Conservation (phyloP, 1,284 basidiomycete genomes). For the Austroboletus novae-zelandiae region DNA sequence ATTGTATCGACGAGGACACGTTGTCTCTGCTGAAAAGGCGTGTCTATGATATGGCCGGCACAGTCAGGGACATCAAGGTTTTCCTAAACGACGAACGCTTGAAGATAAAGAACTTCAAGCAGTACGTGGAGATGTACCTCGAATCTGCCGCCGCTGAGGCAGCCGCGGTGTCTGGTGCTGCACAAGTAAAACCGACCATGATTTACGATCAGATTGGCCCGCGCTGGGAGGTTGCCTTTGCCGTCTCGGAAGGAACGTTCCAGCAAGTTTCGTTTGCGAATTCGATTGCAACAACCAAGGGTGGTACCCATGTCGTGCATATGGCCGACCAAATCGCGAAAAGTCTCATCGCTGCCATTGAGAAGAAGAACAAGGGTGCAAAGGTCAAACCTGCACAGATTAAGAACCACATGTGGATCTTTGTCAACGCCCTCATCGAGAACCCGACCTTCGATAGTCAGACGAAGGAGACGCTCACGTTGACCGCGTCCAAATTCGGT, state of each 20-base stretch:
- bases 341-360: slow-evolving; percentile 74
- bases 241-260: slow-evolving; percentile 88
- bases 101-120: slow-evolving; percentile 95
- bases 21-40: slow-evolving; percentile 90
- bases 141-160: slow-evolving; percentile 68
- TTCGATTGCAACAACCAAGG: slow-evolving; percentile 96
- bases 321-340: slow-evolving; percentile 92
- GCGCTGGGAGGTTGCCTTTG: slow-evolving; percentile 97
- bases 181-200: slow-evolving; percentile 71
- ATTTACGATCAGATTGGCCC: slow-evolving; percentile 81
- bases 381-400: slow-evolving; percentile 91
- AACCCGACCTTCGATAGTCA: slow-evolving; percentile 99
- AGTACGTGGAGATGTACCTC: slow-evolving; percentile 96
- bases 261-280: slow-evolving; percentile 98
- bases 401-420: slow-evolving; percentile 98
- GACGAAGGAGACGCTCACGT: slow-evolving; percentile 95
- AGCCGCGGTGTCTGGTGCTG: slow-evolving; percentile 66
- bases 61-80: slow-evolving; percentile 91
- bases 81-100: slow-evolving; percentile 90
- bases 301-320: slow-evolving; percentile 90
- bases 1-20: slow-evolving; percentile 88
- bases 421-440: slow-evolving; percentile 95
- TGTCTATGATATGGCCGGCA: slow-evolving; percentile 97
- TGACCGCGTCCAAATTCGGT: slow-evolving; percentile 89
- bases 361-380: slow-evolving; percentile 96